Percentiles rank a stretch among this genome's conserved stretches.
Evolutionary conservation across 1,284 basidiomycete genomes (phyloP).

Genomic region (Malassezia slooffiae): DNA sequence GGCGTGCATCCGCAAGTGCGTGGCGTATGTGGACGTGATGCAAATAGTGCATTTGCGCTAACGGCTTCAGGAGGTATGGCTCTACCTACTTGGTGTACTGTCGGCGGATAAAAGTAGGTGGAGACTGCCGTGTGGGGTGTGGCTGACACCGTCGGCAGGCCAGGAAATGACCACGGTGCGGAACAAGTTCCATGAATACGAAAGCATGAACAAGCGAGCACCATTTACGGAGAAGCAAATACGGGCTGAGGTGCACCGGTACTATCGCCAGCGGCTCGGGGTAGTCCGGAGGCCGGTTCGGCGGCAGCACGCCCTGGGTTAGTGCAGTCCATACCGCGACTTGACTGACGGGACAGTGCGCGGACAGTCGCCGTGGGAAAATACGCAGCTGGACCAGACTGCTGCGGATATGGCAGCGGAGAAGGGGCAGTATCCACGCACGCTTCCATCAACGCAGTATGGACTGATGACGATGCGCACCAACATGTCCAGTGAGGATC

Average conservation of each 20-base stretch:
- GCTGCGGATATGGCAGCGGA: too few relatives aligned
- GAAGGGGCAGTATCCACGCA: slow-evolving; percentile 5
- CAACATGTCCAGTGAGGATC: slow-evolving; percentile 7
- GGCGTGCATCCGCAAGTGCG: slow-evolving; percentile 38
- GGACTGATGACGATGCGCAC: slow-evolving; percentile 8
- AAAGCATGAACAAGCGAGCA: slow-evolving; percentile 36
- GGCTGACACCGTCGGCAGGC: slow-evolving; percentile 4
- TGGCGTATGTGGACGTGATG: slow-evolving; percentile 14
- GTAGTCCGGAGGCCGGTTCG: too few relatives aligned
- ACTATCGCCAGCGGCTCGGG: slow-evolving; percentile 37
- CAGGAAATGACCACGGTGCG: slow-evolving; percentile 45
- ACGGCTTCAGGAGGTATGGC: slow-evolving; percentile 36
- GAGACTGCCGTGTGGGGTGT: too few relatives aligned
- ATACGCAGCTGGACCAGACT: too few relatives aligned
- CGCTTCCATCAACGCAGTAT: slow-evolving; percentile 13
- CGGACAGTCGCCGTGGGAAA: too few relatives aligned
- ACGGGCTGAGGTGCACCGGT: slow-evolving; percentile 34
- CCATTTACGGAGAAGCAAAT: slow-evolving; percentile 36
- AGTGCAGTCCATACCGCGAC: slow-evolving; percentile 15
- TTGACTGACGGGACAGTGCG: slow-evolving; percentile 5
- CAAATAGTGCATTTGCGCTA: neutral
- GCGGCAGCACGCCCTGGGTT: slow-evolving; percentile 13
- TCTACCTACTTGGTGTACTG: slow-evolving; percentile 43
- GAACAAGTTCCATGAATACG: slow-evolving; percentile 40
- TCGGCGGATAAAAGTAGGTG: slow-evolving; percentile 35